Evolutionary conservation across 495 filamentous ascomycete genomes (phyloP).

Genomic region (Penicillium pancosmium): DNA sequence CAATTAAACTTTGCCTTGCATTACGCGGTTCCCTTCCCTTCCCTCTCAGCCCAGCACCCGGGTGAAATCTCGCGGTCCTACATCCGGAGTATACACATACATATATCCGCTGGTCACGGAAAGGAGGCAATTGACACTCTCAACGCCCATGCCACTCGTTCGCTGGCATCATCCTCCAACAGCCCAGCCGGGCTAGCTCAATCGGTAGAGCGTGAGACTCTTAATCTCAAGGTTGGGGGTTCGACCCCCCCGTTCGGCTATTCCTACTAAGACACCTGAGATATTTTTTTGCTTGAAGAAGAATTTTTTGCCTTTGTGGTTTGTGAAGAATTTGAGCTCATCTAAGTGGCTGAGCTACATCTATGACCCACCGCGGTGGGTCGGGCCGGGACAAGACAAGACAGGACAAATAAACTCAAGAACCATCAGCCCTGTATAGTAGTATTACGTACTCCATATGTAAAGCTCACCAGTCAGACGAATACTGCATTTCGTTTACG

Average conservation of each 20-base stretch:
- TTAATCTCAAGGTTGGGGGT: slow-evolving; percentile 65
- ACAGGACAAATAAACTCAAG: not conserved
- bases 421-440: not conserved
- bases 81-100: not conserved
- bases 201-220: slow-evolving; percentile 63
- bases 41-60: not conserved
- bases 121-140: not conserved
- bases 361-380: slow-evolving; percentile 16
- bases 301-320: slow-evolving; percentile 14
- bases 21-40: not conserved
- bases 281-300: slow-evolving; percentile 22
- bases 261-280: slow-evolving; percentile 24
- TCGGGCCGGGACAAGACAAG: slow-evolving; percentile 12
- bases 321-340: not conserved
- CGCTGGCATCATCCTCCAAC: slow-evolving; percentile 12
- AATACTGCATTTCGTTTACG: too few relatives aligned
- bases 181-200: slow-evolving; percentile 56
- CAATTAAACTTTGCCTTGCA: not conserved
- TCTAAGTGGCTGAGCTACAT: slow-evolving; percentile 17
- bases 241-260: slow-evolving; percentile 61
- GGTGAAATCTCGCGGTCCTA: not conserved
- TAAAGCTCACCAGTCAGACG: too few relatives aligned
- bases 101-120: not conserved
- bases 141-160: not conserved
- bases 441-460: not conserved